Percentiles rank a stretch among this genome's conserved stretches.
These are phyloP conservation scores for Umbelopsis sp. DNA, from an alignment of 192 early-diverging fungal genomes.

Conservation along the genomic window DNA sequence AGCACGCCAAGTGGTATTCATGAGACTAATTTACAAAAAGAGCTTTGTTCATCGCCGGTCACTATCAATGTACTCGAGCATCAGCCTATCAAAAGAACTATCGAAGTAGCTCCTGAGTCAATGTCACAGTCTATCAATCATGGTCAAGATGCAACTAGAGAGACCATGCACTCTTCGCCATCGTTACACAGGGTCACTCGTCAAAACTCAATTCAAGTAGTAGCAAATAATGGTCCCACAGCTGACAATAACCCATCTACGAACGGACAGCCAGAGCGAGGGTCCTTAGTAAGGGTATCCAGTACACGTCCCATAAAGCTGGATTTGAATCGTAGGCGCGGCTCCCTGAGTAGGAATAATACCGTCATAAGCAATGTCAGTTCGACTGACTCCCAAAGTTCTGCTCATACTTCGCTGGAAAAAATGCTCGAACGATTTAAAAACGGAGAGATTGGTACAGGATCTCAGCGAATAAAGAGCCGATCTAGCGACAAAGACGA, in stretches of 20 bases:
- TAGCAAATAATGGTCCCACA: background rate
- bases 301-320: conserved; percentile 2
- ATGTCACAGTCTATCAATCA: too few relatives aligned
- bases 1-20: too few relatives aligned
- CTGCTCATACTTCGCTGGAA: conserved; percentile 6
- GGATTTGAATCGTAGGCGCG: background rate
- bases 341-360: background rate
- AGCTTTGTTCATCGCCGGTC: too few relatives aligned
- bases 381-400: background rate
- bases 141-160: too few relatives aligned
- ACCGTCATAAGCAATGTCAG: background rate
- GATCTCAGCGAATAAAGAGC: background rate
- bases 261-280: background rate
- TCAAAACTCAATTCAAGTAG: background rate
- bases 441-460: background rate
- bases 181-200: background rate
- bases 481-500: background rate
- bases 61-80: too few relatives aligned
- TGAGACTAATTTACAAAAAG: too few relatives aligned
- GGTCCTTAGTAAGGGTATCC: background rate
- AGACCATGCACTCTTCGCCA: background rate
- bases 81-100: too few relatives aligned
- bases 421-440: conserved; percentile 3
- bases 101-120: background rate
- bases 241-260: too few relatives aligned